Percentiles rank a stretch among this genome's conserved stretches.
Evolutionary conservation across 1,139 yeast species (phyloP).

Genomic region (Arxiozyma telluris): DNA sequence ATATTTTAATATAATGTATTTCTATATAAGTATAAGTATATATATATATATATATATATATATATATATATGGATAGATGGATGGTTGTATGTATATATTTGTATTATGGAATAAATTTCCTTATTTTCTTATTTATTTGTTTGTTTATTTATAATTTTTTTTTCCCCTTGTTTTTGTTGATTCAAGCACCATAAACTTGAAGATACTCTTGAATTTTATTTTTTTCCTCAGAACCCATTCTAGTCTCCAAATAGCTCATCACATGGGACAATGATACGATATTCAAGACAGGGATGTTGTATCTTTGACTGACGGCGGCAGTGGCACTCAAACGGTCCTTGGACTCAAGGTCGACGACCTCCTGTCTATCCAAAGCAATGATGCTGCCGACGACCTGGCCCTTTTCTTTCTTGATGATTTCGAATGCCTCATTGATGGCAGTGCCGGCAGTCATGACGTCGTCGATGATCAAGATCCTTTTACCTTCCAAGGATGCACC

Average conservation of each 20-base stretch:
- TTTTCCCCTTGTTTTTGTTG: too few species aligned
- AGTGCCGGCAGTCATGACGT: slow-evolving; percentile 97
- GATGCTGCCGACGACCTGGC: slow-evolving; percentile 71
- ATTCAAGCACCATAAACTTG: slow-evolving; percentile 31
- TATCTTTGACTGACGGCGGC: slow-evolving; percentile 65
- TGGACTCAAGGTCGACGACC: slow-evolving; percentile 49
- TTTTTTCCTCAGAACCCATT: slow-evolving; percentile 46
- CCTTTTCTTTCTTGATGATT: slow-evolving; percentile 63
- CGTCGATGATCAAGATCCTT: slow-evolving; percentile 78
- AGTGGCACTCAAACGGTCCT: slow-evolving; percentile 55
- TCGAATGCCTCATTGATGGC: slow-evolving; percentile 91
- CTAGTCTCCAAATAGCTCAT: slow-evolving; percentile 51
- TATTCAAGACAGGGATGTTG: slow-evolving; percentile 74
- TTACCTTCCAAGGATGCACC: slow-evolving; percentile 70
- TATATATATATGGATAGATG: not conserved
- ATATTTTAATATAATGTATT: too few species aligned
- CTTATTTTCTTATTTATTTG: not conserved
- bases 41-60: too few species aligned
- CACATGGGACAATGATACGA: slow-evolving; percentile 69
- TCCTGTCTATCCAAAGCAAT: slow-evolving; percentile 96
- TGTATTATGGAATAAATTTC: not conserved
- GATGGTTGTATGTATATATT: not conserved
- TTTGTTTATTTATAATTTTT: too few species aligned
- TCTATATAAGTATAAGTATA: too few species aligned
- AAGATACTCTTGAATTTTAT: slow-evolving; percentile 53